Base-by-base conservation (phyloP, 768 basidiomycete species). In the Pisolithus marmoratus region DNA sequence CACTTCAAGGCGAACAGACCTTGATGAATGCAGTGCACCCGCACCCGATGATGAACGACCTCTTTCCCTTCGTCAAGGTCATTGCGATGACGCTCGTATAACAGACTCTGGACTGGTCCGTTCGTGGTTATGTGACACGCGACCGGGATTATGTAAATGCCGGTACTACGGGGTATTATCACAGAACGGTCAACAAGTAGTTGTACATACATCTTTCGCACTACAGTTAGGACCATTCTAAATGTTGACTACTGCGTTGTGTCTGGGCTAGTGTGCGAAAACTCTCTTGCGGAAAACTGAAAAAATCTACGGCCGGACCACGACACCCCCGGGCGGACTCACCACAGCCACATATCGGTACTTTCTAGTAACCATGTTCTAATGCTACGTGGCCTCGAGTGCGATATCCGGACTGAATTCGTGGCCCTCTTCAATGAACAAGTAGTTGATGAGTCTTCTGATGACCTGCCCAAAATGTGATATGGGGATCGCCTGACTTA, bases 1-100 rank as follows among this genome's bases (percentile, higher is more conserved):
- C 23, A 48, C 36, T 20, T 26, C 12, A 14, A 29, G 27, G 24
- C 20, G 23, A 38, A 34, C 72, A 46, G 42, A 84, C 87, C 78
- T 90, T 90, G 63, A 80, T 83, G 63, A 90, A 90, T 20, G 82
- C 82, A 0, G 89, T 90, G 60, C 81, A 84, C 55, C 88, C 87
- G 38, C 76, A 82, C 5, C 87, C 87, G 43, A 90, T 68, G 46
- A 90, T 75, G 59, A 88, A 89, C 24, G 79, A 77, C 48, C 55
- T 55, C 44, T 48, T 48, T 44, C 55, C 53, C 27, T 54, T 58
- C 20, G 23, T 29, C n/a, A 49, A 17, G 20, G 43, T 14, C 41
- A 52, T 56, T 12, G 29, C 11, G 19, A 3, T 8, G 34, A 26
- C n/a, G 29, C 15, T 29, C 14, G 17, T 46, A 15, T 8, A 36